Percentiles rank a stretch among this genome's conserved stretches.
These are phyloP conservation scores for Pulveroboletus ravenelii DNA, from an alignment of 768 basidiomycete species.

Conservation along the genomic window DNA sequence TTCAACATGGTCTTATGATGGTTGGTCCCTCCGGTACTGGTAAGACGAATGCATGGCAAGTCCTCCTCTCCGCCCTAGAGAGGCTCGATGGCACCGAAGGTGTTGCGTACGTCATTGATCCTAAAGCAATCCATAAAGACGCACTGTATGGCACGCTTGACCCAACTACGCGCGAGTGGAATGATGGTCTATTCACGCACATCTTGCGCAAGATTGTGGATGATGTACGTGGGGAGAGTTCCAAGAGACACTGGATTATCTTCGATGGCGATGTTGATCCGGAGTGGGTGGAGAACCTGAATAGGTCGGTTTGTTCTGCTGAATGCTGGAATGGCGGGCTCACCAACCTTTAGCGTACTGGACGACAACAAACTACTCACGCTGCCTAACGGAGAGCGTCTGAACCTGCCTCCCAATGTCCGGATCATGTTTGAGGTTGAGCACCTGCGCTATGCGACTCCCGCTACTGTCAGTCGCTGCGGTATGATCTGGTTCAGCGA, in stretches of 20 bases:
- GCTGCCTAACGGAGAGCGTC: conserved; percentile 94
- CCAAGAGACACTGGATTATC: conserved; percentile 97
- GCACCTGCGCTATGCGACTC: conserved; percentile 93
- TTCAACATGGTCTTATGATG: conserved; percentile 99
- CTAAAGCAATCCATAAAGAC: conserved; percentile 99
- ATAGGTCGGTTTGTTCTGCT: conserved; percentile 59
- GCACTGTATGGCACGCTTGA: conserved; percentile 96
- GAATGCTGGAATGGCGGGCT: not conserved
- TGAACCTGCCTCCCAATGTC: conserved; percentile 94
- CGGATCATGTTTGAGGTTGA: conserved; percentile 99
- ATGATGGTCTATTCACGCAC: conserved; percentile 97
- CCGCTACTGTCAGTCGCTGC: conserved; percentile 98
- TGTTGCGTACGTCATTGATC: conserved; percentile 94
- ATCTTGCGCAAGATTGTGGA: conserved; percentile 97
- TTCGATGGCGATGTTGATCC: conserved; percentile 99
- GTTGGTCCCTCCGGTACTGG: conserved; percentile 96
- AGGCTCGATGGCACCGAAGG: conserved; percentile 90
- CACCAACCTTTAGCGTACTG: conserved; percentile 62
- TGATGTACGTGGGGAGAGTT: conserved; percentile 95
- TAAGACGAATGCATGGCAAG: conserved; percentile 96
- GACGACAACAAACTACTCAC: conserved; percentile 99
- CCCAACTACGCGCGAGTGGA: conserved; percentile 97
- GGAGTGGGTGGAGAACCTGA: conserved; percentile 99
- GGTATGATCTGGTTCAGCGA: conserved; percentile 99
- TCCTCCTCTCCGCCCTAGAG: conserved; percentile 85